Conservation (phyloP, 2,329 filamentous ascomycete genomes). For the Xylariaceae sp. region DNA sequence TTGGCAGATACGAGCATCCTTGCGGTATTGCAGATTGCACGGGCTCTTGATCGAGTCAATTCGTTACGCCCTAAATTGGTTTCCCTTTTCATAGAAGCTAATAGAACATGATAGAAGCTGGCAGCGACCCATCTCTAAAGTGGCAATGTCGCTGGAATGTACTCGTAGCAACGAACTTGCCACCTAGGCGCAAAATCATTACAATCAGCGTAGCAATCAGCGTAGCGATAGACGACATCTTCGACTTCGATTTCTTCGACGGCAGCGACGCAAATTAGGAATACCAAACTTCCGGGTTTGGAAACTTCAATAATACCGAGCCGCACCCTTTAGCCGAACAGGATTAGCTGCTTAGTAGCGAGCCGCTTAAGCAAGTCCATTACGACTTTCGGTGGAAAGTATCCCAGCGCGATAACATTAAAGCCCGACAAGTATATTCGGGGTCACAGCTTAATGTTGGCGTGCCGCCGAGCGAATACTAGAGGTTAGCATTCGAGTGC, state of each 20-base stretch:
- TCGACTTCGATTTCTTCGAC: neutral
- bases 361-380: neutral
- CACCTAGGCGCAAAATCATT: neutral
- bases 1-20: too few species aligned
- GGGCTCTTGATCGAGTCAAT: neutral
- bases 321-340: neutral
- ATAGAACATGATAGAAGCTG: slow-evolving; percentile 1
- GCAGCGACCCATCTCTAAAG: neutral
- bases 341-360: neutral
- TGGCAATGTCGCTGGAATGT: slow-evolving; percentile 1
- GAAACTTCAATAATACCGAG: neutral
- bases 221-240: too few species aligned
- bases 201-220: neutral
- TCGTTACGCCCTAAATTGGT: neutral
- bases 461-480: neutral
- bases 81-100: neutral
- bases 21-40: neutral
- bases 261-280: neutral
- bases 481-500: neutral
- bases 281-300: neutral
- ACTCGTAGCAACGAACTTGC: neutral
- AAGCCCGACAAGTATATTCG: neutral
- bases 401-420: neutral
- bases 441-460: neutral
- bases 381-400: neutral